A percentile compares a stretch with the other conserved stretches of the same genome.
These are phyloP conservation scores for Cyberlindnera samutprakarnensis DNA, from an alignment of 805 yeast genomes.

Conservation along the genomic window DNA sequence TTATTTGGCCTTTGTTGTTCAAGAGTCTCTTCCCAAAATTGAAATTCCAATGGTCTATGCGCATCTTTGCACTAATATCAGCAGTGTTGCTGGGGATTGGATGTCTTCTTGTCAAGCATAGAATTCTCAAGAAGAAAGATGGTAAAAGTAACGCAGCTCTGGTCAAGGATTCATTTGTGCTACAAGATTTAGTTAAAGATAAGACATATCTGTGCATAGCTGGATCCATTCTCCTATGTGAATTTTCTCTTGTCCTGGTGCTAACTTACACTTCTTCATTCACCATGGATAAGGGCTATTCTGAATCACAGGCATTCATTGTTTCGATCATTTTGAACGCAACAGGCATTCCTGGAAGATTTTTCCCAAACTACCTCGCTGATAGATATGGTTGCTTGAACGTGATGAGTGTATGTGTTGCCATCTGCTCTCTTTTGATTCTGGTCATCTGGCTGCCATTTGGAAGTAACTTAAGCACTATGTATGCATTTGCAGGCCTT, in stretches of 20 bases:
- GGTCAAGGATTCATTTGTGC: conserved; percentile 6
- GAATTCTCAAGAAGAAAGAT: conserved; percentile 20
- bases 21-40: conserved; percentile 28
- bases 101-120: conserved; percentile 28
- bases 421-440: conserved; percentile 37
- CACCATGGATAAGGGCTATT: conserved; percentile 36
- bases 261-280: conserved; percentile 46
- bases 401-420: conserved; percentile 27
- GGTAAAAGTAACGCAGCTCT: neutral
- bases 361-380: conserved; percentile 33
- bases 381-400: conserved; percentile 34
- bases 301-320: conserved; percentile 32
- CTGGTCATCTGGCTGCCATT: conserved; percentile 61
- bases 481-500: conserved; percentile 45
- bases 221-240: conserved; percentile 16
- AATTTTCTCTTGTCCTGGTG: conserved; percentile 32
- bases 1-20: conserved; percentile 36
- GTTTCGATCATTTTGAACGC: conserved; percentile 38
- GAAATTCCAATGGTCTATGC: conserved; percentile 46
- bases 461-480: conserved; percentile 34
- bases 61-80: conserved; percentile 38
- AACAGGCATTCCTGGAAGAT: conserved; percentile 34
- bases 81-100: conserved; percentile 19
- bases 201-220: conserved; percentile 35
- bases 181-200: conserved; percentile 11